phyloP scores from a whole-genome alignment of 768 basidiomycete genomes.

The Lactarius akahatsu region DNA sequence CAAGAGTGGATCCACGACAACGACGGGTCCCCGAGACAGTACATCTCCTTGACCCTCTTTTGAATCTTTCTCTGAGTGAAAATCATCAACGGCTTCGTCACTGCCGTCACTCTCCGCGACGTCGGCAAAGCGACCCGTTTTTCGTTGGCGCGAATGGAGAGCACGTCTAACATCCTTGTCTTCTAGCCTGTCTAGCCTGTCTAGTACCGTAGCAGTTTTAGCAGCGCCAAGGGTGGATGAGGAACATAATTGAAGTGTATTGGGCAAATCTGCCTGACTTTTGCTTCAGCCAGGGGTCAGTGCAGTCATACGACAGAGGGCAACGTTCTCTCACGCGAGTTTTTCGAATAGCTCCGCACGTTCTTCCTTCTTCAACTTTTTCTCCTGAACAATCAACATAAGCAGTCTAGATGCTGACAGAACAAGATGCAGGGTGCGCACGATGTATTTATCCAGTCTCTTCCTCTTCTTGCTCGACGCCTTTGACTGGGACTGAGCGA shows the following conservation, averaged over 20 bases:
- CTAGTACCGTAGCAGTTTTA: constrained; percentile 56
- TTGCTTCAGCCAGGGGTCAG: constrained; percentile 39
- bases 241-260: constrained; percentile 63
- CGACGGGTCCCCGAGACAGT: constrained; percentile 6
- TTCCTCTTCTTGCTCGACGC: constrained; percentile 51
- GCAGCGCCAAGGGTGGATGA: constrained; percentile 85
- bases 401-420: background rate
- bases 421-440: constrained; percentile 30
- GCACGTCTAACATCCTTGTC: constrained; percentile 56
- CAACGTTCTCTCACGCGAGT: constrained; percentile 60
- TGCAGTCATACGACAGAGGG: background rate
- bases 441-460: constrained; percentile 52
- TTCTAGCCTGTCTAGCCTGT: constrained; percentile 57
- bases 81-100: background rate
- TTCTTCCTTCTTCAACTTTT: constrained; percentile 91
- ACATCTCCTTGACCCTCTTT: constrained; percentile 2
- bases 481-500: constrained; percentile 33
- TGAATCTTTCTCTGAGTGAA: background rate
- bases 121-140: constrained; percentile 36
- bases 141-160: constrained; percentile 52
- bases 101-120: constrained; percentile 17
- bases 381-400: constrained; percentile 52
- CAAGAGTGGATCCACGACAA: constrained; percentile 14
- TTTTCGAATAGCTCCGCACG: constrained; percentile 74
- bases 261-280: constrained; percentile 67